Base-by-base conservation (phyloP, 768 basidiomycete genomes). In the Hortiboletus flavorubellus region DNA sequence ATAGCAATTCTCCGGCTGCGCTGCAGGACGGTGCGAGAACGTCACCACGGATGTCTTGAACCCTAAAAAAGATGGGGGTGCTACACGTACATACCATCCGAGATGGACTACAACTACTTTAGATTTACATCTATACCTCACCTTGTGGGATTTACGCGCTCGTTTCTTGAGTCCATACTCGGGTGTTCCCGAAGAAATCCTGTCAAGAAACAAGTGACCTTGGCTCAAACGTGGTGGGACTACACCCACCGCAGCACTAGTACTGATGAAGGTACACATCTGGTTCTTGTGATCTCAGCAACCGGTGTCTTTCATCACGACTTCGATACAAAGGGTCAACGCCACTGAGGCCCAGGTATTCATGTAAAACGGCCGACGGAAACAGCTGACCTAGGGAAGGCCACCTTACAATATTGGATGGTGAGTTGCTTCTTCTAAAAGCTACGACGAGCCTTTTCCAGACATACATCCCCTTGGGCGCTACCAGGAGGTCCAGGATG, bases 1-100 rank as follows among this genome's bases (percentile, higher is more conserved):
- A 76, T 67, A 83, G 77, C 63, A 73, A 73, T 68, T 84, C 84
- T 21, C 84, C 83, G 11, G 54, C 41, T 35, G 60, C 56, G 53
- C 69, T 69, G 67, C 69, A 60, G 71, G 62, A 49, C 67, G 60
- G 69, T 50, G 63, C 55, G 35, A 51, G 64, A 35, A 51, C 44
- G 30, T 60, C 65, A 49, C 66, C 61, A 29, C 59, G 55, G 55
- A 23, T 54, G 48, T 54, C 55, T 47, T 67, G 59, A 63, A 41
- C 51, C 41, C 26, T 4, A 38, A 31, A 51, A 38, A 23, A 46
- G 26, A 21, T n/a, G 45, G 40, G 7, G 38, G 49, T 18, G 44
- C 39, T 46, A 35, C 41, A n/a, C 30, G 44, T 55, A 35, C 49
- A 56, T 65, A 67, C 57, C 63, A 55, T 33, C 18, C 49, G 30